Evolutionary conservation across 306 rosid genomes (phyloP), one percentile per base, ranked within the genome.

Genomic region (Vicia villosa): DNA sequence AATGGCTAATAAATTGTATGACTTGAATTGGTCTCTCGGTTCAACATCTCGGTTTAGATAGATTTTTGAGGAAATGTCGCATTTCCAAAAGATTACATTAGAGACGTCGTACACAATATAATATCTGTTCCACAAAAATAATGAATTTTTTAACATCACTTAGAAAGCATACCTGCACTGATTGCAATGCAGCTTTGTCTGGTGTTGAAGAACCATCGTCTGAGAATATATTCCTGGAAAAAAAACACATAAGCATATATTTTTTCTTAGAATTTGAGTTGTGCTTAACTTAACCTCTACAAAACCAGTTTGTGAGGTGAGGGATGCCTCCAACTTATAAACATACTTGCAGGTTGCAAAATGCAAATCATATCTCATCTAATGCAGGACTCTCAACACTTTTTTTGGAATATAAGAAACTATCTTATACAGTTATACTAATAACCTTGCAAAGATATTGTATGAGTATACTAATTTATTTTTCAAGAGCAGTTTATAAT

Each of bases 191-290:
- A 65, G 82, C 81, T 50, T 42, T 79, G 28, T 73, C 87, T 62
- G 87, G 95, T 56, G 74, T 57, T 74, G 85, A 74, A 8, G 88
- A 84, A 66, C 95, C 96, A 66, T 88, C 99, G 6, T 83, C 97
- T 41, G 97, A 94, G 81, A 85, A 94, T 63, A 94, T 78, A 82
- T 94, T 94, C 91, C 97, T 94, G 85, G 70, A 77, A 77, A 43
- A 40, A 60, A 38, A 13, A 60, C 30, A 32, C 17, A 76, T n/a
- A 43, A 62, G 13, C 52, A 59, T 42, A 66, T 56, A 26, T 17
- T 6, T 24, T 51, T 26, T 52, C 30, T 52, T 52, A 21, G 30
- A 52, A 52, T 20, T 5, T 51, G 58, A 12, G n/a, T 51, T 10
- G 28, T 24, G 57, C 2, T 16, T 9, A 19, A 51, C 6, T 19